Base-by-base conservation (phyloP, 306 rosid genomes). In the Pterocarpus santalinus region DNA sequence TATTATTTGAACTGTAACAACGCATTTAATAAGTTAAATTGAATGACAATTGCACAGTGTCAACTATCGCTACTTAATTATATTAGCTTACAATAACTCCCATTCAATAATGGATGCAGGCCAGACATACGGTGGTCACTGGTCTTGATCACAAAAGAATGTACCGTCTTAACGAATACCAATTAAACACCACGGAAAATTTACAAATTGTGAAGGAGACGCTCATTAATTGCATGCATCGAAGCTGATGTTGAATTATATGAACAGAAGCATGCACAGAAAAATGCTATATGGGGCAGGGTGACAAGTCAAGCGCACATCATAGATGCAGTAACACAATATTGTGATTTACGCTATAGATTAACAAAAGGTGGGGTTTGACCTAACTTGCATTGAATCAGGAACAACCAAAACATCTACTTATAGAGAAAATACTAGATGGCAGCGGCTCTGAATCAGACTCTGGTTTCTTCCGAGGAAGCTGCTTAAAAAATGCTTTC, bases 401-500 rank as follows among this genome's bases (percentile, higher is more conserved):
- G 56, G 97, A 82, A 85, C 97, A 94, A 14, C 98, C 94, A 69
- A 96, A 92, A 83, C 99, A 96, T 80, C 76, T 89, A 17, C 92
- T 65, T 57, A 93, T 8, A 22, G 97, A 93, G 85, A 89, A 85
- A 76, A 88, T 14, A 39, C 88, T 84, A 0, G 97, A 73, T 6
- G 91, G 30, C 69, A 12, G 85, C 0, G 86, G 75, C 67, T 88
- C 92, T 11, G 90, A 69, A 14, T 90, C 94, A 2, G 86, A 15
- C 32, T 92, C 95, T 0, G 86, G 67, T 52, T 90, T 92, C 57
- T 35, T 88, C 55, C 6, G 65, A 76, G 91, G 95, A 89, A 92
- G 91, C 77, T 94, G 99, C 89, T 96, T 96, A 58, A 93, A 92
- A 89, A 96, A 96, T 83, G 97, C 99, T 81, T 86, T 96, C 63